Evolutionary conservation across 2,329 filamentous ascomycete species (phyloP).

Genomic region (Penicillium sp.): DNA sequence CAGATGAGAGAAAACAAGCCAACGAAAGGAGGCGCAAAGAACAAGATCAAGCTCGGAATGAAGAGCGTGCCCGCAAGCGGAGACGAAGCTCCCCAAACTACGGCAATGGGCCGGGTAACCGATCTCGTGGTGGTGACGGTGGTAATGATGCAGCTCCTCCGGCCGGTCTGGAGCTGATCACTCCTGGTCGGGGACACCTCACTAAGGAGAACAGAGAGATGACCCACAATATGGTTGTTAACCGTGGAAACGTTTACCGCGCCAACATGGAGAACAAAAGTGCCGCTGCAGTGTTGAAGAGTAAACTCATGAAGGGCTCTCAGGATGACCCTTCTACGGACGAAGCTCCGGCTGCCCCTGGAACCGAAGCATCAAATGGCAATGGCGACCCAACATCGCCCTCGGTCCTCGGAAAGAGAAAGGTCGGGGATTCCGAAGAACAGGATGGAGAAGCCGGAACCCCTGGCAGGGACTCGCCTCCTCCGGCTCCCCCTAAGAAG

Average conservation of each 20-base stretch:
- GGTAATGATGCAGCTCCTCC: constrained; percentile 45
- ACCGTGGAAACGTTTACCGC: constrained; percentile 67
- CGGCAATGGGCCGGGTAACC: constrained; percentile 32
- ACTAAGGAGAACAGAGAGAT: constrained; percentile 63
- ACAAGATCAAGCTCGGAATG: constrained; percentile 62
- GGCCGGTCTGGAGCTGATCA: constrained; percentile 60
- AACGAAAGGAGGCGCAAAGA: constrained; percentile 78
- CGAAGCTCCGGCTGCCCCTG: constrained; percentile 30
- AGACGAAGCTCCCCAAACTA: constrained; percentile 52
- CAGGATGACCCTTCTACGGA: constrained; percentile 21
- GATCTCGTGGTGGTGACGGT: constrained; percentile 28
- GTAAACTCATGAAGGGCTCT: constrained; percentile 66
- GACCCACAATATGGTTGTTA: constrained; percentile 88
- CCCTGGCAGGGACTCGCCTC: constrained; percentile 63
- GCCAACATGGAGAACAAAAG: constrained; percentile 89
- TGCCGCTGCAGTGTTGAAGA: constrained; percentile 85
- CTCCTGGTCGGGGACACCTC: constrained; percentile 59
- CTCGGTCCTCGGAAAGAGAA: constrained; percentile 57
- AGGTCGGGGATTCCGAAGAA: constrained; percentile 68
- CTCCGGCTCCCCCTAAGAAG: constrained; percentile 55
- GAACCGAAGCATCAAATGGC: constrained; percentile 30
- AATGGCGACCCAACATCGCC: constrained; percentile 34
- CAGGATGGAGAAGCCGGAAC: constrained; percentile 58
- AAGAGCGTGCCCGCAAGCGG: constrained; percentile 47
- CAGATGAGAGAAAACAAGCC: constrained; percentile 81